Conservation (phyloP, 768 basidiomycete genomes). For the Calocybe cyanea region DNA sequence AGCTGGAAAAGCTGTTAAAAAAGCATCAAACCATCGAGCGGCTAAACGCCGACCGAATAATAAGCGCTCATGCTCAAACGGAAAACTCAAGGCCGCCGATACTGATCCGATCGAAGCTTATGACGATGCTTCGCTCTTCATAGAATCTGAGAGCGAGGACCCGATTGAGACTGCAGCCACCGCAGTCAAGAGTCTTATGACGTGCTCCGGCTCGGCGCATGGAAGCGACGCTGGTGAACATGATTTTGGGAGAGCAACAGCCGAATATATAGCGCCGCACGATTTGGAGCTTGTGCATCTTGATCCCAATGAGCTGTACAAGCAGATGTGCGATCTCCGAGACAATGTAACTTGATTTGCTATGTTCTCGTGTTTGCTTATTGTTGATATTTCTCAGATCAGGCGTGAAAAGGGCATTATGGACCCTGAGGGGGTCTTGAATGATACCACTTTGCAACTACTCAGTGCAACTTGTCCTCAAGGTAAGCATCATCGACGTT, state of each 20-base stretch:
- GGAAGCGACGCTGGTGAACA: background rate
- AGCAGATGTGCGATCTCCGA: conserved; percentile 20
- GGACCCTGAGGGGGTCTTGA: conserved; percentile 28
- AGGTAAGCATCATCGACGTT: conserved; percentile 25
- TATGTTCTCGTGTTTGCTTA: background rate
- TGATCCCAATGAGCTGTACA: conserved; percentile 21
- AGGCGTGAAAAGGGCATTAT: conserved; percentile 20
- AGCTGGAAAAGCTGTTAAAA: conserved; percentile 20
- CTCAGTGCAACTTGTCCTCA: conserved; percentile 36
- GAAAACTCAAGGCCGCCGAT: conserved; percentile 22
- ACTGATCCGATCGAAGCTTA: conserved; percentile 33
- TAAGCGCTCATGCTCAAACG: conserved; percentile 22
- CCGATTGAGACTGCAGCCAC: conserved; percentile 11
- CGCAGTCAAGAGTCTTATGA: background rate
- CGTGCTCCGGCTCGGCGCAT: background rate
- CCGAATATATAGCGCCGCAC: no score
- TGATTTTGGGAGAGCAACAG: background rate
- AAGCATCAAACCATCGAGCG: conserved; percentile 15
- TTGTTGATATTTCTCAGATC: conserved; percentile 21
- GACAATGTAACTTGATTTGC: conserved; percentile 20
- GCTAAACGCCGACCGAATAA: conserved; percentile 17
- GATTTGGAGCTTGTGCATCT: conserved; percentile 3
- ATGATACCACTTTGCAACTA: conserved; percentile 30
- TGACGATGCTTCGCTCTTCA: conserved; percentile 22
- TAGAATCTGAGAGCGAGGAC: conserved; percentile 22